Base-by-base conservation (phyloP, 2,329 filamentous ascomycete species). In the Fusarium incarnatum region DNA sequence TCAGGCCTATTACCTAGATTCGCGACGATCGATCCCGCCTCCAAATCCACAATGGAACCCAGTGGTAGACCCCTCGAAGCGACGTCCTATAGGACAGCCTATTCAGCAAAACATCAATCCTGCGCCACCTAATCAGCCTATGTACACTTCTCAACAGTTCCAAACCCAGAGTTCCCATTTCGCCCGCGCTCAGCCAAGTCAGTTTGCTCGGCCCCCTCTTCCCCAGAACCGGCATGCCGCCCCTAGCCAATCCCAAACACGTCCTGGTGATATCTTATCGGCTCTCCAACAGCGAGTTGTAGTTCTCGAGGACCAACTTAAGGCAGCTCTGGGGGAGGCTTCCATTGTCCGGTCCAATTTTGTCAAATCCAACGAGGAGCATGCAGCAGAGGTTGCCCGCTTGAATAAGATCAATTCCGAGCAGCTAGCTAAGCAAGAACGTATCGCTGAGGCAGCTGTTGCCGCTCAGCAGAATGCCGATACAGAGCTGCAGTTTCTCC, bases 331-430 rank as follows among this genome's bases (percentile, higher is more conserved):
- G 20, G 93, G 93, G 52, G 92, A 94, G 77, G 89, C 89, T 28
- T 86, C 91, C 53, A 94, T 94, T 64, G 84, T 94, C n/a, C 88
- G 93, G 34, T 87, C 87, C 64, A 93, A 92, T 64, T 85, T 89
- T 42, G 87, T 90, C 52, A 91, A 88, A 73, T 82, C 85, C 0
- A 83, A 84, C 18, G 87, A 88, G 54, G 86, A 89, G 48, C 88
- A 91, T 74, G 88, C 92, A 52, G 84, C 86, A 25, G 86, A 90
- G 72, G 78, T 94, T 25, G 80, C 84, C 22, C 84, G 86, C 8
- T 81, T 93, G 59, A 89, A 88, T 72, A 89, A 89, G 69, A 79
- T 87, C 66, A 88, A 89, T 71, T 85, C 85, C 3, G 91, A 94
- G 53, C 87, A 91, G 68, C 60, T 89, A 12, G 86, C 87, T 8